A percentile compares a stretch with the other conserved stretches of the same genome.
Conservation (phyloP, 2,329 filamentous ascomycete genomes). For the Cladophialophora exuberans region DNA sequence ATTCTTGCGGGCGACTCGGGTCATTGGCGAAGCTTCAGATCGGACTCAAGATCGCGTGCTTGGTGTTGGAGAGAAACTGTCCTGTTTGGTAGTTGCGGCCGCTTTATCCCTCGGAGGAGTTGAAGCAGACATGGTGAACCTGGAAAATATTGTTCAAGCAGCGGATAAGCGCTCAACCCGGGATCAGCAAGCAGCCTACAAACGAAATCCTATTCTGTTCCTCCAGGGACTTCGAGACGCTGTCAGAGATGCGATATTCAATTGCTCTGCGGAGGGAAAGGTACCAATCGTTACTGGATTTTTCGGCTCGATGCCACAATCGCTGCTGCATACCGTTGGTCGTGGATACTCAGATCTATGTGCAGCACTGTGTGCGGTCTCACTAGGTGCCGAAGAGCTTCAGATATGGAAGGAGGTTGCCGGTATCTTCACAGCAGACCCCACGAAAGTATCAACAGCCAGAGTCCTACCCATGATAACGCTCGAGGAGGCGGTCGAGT, state of each 20-base stretch:
- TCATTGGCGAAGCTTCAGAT: conserved; percentile 8
- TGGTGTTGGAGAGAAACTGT: conserved; percentile 12
- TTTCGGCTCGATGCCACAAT: conserved; percentile 90
- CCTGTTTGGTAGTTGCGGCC: conserved; percentile 11
- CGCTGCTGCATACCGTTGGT: conserved; percentile 88
- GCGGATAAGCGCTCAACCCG: conserved; percentile 1
- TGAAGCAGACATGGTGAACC: conserved; percentile 6
- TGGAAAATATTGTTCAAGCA: conserved; percentile 10
- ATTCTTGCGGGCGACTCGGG: conserved; percentile 7
- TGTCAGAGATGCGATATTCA: neutral
- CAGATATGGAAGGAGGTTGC: conserved; percentile 99
- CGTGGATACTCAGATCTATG: conserved; percentile 97
- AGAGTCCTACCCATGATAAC: conserved; percentile 82
- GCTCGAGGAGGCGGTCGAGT: conserved; percentile 88
- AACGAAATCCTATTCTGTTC: conserved; percentile 4
- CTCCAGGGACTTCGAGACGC: neutral
- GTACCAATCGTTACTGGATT: conserved; percentile 87
- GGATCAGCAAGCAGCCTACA: conserved; percentile 7
- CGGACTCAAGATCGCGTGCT: conserved; percentile 13
- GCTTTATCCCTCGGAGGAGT: conserved; percentile 3
- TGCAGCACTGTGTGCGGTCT: conserved; percentile 86
- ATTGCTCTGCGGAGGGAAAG: conserved; percentile 45
- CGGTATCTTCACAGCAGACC: conserved; percentile 86
- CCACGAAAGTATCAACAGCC: conserved; percentile 86
- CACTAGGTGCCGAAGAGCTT: conserved; percentile 78